Evolutionary conservation across 148 eudicot species (phyloP).

Genomic region (Dianthus caryophyllus): DNA sequence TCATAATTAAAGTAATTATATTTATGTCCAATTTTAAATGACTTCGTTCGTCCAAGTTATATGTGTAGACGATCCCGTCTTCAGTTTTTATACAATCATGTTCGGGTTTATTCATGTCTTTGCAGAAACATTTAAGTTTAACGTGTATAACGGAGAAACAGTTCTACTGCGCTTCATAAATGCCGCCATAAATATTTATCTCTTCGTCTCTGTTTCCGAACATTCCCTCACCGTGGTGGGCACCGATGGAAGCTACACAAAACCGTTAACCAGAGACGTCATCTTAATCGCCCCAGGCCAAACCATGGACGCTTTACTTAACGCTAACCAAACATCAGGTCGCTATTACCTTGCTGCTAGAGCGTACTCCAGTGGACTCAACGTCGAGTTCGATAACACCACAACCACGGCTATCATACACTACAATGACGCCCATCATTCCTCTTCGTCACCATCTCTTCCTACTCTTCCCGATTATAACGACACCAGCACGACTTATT

Average conservation of each 20-base stretch:
- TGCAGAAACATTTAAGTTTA: constrained; percentile 32
- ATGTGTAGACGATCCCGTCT: too few relatives aligned
- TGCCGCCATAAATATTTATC: constrained; percentile 23
- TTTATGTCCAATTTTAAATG: too few relatives aligned
- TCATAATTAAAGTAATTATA: too few relatives aligned
- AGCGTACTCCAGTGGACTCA: constrained; percentile 21
- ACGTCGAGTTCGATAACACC: constrained; percentile 20
- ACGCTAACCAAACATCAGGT: constrained; percentile 23
- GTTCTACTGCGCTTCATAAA: constrained; percentile 34
- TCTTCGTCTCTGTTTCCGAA: constrained; percentile 23
- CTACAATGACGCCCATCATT: constrained; percentile 4
- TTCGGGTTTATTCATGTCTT: neutral
- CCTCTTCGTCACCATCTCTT: constrained; percentile 9
- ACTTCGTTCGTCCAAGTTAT: too few relatives aligned
- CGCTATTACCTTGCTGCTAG: constrained; percentile 35
- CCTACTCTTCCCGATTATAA: constrained; percentile 29
- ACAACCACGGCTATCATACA: constrained; percentile 32
- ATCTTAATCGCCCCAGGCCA: constrained; percentile 29
- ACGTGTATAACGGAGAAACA: constrained; percentile 18
- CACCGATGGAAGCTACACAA: constrained; percentile 28
- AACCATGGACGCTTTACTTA: constrained; percentile 31
- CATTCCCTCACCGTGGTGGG: constrained; percentile 32
- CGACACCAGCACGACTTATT: constrained; percentile 27
- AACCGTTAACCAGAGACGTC: constrained; percentile 24
- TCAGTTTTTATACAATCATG: too few relatives aligned